A percentile compares a stretch with the other conserved stretches of the same genome.
phyloP scores from a whole-genome alignment of 2,329 filamentous ascomycete genomes.

The Acephala macrosclerotiorum region DNA sequence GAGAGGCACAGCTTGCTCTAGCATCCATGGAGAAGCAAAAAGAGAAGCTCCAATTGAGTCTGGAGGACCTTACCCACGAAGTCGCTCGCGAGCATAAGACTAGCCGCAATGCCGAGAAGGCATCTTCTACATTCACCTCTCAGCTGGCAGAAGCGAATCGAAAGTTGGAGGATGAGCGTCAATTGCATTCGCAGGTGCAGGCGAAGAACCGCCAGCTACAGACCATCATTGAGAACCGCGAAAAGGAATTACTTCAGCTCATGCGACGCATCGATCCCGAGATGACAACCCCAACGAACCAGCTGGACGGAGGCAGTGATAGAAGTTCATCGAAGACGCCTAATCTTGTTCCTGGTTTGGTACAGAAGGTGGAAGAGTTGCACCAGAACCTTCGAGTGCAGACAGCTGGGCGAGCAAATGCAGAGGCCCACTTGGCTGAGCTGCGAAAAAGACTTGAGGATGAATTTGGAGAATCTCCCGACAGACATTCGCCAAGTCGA shows the following conservation, averaged over 20 bases:
- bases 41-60: constrained; percentile 85
- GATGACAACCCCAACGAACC: constrained; percentile 57
- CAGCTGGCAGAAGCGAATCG: constrained; percentile 91
- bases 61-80: constrained; percentile 94
- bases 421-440: constrained; percentile 83
- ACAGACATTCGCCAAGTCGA: constrained; percentile 69
- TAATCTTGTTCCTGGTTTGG: constrained; percentile 81
- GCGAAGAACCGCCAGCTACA: constrained; percentile 85
- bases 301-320: constrained; percentile 65
- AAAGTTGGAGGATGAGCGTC: constrained; percentile 88
- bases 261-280: constrained; percentile 84
- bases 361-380: constrained; percentile 85
- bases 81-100: constrained; percentile 88
- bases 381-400: constrained; percentile 88
- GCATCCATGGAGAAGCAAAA: constrained; percentile 91
- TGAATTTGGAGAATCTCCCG: constrained; percentile 69
- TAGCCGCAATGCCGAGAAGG: constrained; percentile 89
- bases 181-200: constrained; percentile 85
- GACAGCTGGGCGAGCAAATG: constrained; percentile 79
- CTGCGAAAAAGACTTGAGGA: constrained; percentile 78
- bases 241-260: constrained; percentile 82
- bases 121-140: constrained; percentile 77
- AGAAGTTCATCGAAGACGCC: constrained; percentile 56
- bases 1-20: constrained; percentile 82
- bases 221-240: constrained; percentile 76